Evolutionary conservation across 805 yeast genomes (phyloP), one percentile per base, ranked within the genome.

Genomic region (Cyberlindnera euphorbiiphila): DNA sequence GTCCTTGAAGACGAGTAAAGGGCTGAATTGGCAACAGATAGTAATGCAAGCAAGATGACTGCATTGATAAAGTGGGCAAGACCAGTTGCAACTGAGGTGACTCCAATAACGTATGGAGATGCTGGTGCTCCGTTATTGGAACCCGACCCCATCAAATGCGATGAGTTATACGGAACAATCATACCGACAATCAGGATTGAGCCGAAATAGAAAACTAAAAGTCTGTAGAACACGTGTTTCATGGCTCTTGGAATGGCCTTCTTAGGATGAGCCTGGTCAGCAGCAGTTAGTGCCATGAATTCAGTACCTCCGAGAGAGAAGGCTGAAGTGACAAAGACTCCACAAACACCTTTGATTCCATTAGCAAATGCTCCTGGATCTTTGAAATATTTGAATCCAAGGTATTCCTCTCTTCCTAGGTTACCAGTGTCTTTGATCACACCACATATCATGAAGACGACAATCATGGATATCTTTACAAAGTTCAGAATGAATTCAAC

Each of bases 31-130:
- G 76, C 83, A 33, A 70, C 72, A 14, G 76, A 71, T 24, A 68
- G 56, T 19, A 83, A 81, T 6, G 85, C 78, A 3, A 81, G 64
- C 49, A 81, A 64, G 49, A 81, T 76, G 16, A 71, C 78, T 4
- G 81, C 82, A 47, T 81, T 81, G 47, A 81, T 69, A 45, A 80
- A 72, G 53, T 78, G 81, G 47, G 79, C 74, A 32, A 78, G 66
- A 6, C 73, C 80, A 17, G 63, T 5, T 32, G 76, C 71, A 34
- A 82, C 80, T 58, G 67, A 69, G 36, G 71, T 68, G 57, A 78
- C 65, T 23, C 85, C 83, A 54, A 81, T 69, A 39, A 80, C 84
- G 49, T 74, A 80, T 21, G 87, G 86, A n/a, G 87, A 81, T 1
- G 82, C 78, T 31, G 74, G 66, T 42, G 68, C 74, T 29, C 64